Evolutionary conservation across 148 eudicot species (phyloP), one percentile per base, ranked within the genome.

Genomic region (Amaranthus cruentus): DNA sequence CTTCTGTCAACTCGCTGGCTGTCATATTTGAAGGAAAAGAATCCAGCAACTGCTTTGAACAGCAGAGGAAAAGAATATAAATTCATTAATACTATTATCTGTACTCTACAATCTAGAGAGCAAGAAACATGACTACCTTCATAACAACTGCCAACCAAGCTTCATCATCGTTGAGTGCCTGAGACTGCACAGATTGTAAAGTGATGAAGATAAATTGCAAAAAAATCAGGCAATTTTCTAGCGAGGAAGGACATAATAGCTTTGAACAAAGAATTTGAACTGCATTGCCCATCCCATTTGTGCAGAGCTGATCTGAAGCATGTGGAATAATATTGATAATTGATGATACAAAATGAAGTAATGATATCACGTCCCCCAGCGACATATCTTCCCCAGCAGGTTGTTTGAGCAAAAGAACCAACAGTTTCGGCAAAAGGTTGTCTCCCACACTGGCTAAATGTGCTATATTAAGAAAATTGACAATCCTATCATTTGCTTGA

Each of bases 261-360:
- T 77, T 80, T 60, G 84, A 77, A 74, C 79, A 88, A 42, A 92
- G 75, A 73, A 75, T 80, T 75, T 71, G 84, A 71, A 88, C 76
- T 63, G 87, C 92, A 69, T 58, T 82, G 60, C 83, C 89, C 75
- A 95, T 78, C 69, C 92, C 96, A 68, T 90, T 77, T 68, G 87
- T 76, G 85, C 94, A 92, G 55, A 95, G 85, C 54, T 92, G 89
- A 70, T 87, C 93, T 75, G 99, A 87, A 84, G 96, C 92, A 83
- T 81, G 83, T 68, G 97, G 90, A 71, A 79, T 72, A 56, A 75
- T 80, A 78, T 79, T 77, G 74, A 92, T 64, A 9, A 87, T 84
- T 53, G 75, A 74, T 55, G 84, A 71, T 63, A 85, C 28, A 42
- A 76, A 73, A 68, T 85, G 82, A 53, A 95, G 66, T 52, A 91